Evolutionary conservation across 805 yeast genomes (phyloP).

Genomic region (Kregervanrija delftensis): DNA sequence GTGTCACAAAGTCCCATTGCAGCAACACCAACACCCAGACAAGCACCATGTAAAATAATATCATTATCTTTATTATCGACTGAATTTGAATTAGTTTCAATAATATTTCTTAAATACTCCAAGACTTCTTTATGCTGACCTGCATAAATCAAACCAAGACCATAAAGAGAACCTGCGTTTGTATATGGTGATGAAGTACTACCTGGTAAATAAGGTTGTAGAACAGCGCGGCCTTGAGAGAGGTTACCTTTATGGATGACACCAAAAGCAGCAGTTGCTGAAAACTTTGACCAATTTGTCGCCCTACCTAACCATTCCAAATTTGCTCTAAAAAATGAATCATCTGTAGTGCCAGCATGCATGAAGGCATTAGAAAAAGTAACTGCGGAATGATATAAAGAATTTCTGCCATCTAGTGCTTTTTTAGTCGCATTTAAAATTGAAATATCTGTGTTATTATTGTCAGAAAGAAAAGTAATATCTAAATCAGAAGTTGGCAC

Average conservation of each 20-base stretch:
- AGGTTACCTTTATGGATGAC: slow-evolving; percentile 94
- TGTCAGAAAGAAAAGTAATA: slow-evolving; percentile 77
- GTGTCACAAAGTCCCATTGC: slow-evolving; percentile 86
- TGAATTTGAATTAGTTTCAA: slow-evolving; percentile 49
- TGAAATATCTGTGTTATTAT: slow-evolving; percentile 80
- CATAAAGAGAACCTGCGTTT: slow-evolving; percentile 93
- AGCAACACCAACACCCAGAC: slow-evolving; percentile 91
- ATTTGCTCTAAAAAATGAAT: slow-evolving; percentile 82
- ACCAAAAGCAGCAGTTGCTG: slow-evolving; percentile 97
- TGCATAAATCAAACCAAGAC: slow-evolving; percentile 88
- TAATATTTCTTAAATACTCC: slow-evolving; percentile 65
- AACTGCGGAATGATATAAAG: slow-evolving; percentile 92
- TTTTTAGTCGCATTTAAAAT: slow-evolving; percentile 78
- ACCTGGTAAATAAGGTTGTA: slow-evolving; percentile 89
- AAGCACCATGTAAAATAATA: slow-evolving; percentile 89
- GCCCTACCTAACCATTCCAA: slow-evolving; percentile 96
- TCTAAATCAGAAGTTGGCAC: slow-evolving; percentile 91
- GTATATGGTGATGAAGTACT: slow-evolving; percentile 74
- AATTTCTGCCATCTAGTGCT: slow-evolving; percentile 81
- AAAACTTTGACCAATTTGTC: slow-evolving; percentile 96
- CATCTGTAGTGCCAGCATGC: slow-evolving; percentile 96
- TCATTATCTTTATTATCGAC: slow-evolving; percentile 53
- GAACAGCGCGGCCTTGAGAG: slow-evolving; percentile 78
- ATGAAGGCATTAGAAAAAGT: slow-evolving; percentile 91
- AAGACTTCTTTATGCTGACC: slow-evolving; percentile 91